Evolutionary conservation across 2,329 filamentous ascomycete species (phyloP), one percentile per base, ranked within the genome.

Genomic region (Clonostachys solani): DNA sequence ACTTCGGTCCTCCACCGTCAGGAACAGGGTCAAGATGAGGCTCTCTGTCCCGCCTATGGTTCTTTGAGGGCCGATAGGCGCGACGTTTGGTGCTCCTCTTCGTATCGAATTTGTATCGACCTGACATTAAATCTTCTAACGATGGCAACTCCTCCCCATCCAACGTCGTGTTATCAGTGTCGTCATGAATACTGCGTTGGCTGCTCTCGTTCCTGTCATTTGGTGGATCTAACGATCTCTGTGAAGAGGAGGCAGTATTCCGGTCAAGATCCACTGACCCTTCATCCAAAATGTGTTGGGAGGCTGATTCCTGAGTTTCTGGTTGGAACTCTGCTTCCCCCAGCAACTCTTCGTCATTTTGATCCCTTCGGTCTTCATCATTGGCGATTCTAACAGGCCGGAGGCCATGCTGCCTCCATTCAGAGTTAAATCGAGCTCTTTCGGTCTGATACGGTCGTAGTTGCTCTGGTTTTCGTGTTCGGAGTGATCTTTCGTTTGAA

Each of bases 381-480:
- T 58, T 58, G 12, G 67, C 59, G 38, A 79, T 62, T 46, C 69
- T 69, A 34, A 82, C 56, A 1, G 80, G 80, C 45, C 71, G 73
- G 29, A 83, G 60, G 19, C 80, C 80, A 48, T 78, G 78, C 5
- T 72, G 71, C 54, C 74, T 78, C 54, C 81, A 72, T 17, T 71
- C 61, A 4, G 63, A 75, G 47, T 72, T 74, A 57, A 81, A 82
- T 29, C 74, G 71, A 1, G 71, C 77, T 55, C 72, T 76, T 51
- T 83, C 80, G 5, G 82, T 63, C 6, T 76, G 61, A 51, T 83
- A 83, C 5, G 80, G 80, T 41, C 81, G 78, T 54, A 82, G 69
- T 56, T 83, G 80, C 7, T 83, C 83, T 2, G 78, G 78, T 50
- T 82, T 83, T 17, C 80, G 72, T 2, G 78, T 77, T 7, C 80